Base-by-base conservation (phyloP, 2,329 filamentous ascomycete genomes). In the Alternaria angustiovoidea region DNA sequence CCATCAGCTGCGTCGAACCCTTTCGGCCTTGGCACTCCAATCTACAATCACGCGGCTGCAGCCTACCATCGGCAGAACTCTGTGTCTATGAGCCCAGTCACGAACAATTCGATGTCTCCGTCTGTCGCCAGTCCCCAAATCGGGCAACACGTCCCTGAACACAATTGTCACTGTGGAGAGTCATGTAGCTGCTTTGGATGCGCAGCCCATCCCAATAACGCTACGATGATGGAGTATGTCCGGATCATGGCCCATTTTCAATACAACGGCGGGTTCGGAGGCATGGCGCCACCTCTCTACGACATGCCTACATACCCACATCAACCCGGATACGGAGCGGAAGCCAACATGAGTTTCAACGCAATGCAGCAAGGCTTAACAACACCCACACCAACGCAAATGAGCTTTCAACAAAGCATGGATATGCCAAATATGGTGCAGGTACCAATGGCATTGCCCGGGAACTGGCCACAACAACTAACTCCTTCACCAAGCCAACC, bases 121-220 rank as follows among this genome's bases (percentile, higher is more conserved):
- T 63, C 68, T 79, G 28, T 52, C 20, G 73, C 54, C 79, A 51
- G 54, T 12, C 60, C 62, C 22, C 69, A 80, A 46, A 74, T 59
- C 79, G 57, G 51, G 16, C 68, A 65, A 48, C 70, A 81, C 48
- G 80, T 76, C 54, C 68, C 66, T 2, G 78, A 76, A 39, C 82
- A 86, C 63, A 80, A 81, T 24, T 92, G 89, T 68, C 81, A 82
- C 48, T 92, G 89, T 70, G 89, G 89, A 20, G 86, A 89, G 54
- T 81, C 81, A 28, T 92, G 89, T 65, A 84, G 88, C 65, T 92
- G 89, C 70, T 80, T 91, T 36, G 89, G 88, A 11, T 92, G 89
- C 71, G 83, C 87, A 5, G 86, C 86, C 2, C 89, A 91, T 72
- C 88, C 89, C 12, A 89, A 88, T 70, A 91, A 91, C 66, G 82